These are phyloP conservation scores for Hawksworthiomyces lignivorus DNA, from an alignment of 2,329 filamentous ascomycete genomes.

Conservation along the genomic window DNA sequence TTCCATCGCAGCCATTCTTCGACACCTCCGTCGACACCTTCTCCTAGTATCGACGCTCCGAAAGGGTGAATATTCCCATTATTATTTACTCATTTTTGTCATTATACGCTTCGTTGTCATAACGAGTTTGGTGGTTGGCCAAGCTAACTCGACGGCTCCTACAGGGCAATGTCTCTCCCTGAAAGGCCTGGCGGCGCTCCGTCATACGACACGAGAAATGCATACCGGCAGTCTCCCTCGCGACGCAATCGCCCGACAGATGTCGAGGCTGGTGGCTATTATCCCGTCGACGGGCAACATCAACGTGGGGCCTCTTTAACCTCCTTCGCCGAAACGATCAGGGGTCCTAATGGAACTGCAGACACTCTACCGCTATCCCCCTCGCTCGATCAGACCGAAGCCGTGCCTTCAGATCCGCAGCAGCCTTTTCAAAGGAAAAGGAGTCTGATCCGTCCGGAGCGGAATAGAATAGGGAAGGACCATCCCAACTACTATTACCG, in stretches of 20 bases:
- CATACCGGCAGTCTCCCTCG: conserved; percentile 61
- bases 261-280: conserved; percentile 56
- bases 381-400: conserved; percentile 25
- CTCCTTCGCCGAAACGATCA: conserved; percentile 52
- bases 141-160: conserved; percentile 3
- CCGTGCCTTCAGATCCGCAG: conserved; percentile 22
- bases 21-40: neutral
- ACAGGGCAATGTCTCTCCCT: conserved; percentile 55
- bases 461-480: conserved; percentile 73
- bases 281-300: conserved; percentile 36
- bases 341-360: conserved; percentile 46
- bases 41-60: conserved; percentile 3
- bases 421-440: conserved; percentile 59
- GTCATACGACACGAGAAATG: conserved; percentile 51
- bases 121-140: no score
- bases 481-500: conserved; percentile 96
- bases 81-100: neutral
- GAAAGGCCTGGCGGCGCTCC: conserved; percentile 58
- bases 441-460: conserved; percentile 83
- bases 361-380: conserved; percentile 50
- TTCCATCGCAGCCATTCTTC: neutral
- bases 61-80: conserved; percentile 8
- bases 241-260: conserved; percentile 60
- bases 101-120: neutral
- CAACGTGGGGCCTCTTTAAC: conserved; percentile 49